phyloP scores from a whole-genome alignment of 768 basidiomycete genomes.

The Tricholoma furcatifolium region DNA sequence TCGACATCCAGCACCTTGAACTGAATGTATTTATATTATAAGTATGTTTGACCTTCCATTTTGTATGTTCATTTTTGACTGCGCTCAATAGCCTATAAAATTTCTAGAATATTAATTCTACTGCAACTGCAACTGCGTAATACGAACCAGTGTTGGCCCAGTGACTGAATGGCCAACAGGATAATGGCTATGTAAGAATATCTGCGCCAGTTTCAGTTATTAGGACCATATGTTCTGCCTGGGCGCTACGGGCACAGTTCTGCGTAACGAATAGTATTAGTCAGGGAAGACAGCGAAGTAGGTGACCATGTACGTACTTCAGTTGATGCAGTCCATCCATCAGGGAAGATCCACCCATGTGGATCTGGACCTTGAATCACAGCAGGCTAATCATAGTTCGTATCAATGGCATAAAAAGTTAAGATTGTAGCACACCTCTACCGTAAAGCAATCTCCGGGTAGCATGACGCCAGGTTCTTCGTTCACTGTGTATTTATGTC shows the following conservation, averaged over 20 bases:
- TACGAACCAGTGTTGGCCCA: too few relatives aligned
- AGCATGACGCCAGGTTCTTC: constrained; percentile 80
- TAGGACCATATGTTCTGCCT: constrained; percentile 86
- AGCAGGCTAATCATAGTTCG: constrained; percentile 48
- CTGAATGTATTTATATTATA: too few relatives aligned
- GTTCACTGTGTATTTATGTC: constrained; percentile 52
- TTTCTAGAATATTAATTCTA: too few relatives aligned
- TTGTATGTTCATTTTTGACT: too few relatives aligned
- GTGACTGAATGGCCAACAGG: too few relatives aligned
- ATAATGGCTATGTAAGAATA: constrained; percentile 66
- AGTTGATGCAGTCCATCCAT: constrained; percentile 93
- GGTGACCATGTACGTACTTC: constrained; percentile 46
- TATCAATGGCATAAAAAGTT: not conserved
- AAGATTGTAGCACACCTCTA: constrained; percentile 56
- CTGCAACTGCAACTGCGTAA: too few relatives aligned
- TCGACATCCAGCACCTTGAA: too few relatives aligned
- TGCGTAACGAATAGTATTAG: constrained; percentile 23
- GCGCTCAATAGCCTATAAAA: too few relatives aligned
- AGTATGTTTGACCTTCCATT: too few relatives aligned
- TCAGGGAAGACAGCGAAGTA: not conserved
- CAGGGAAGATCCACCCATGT: constrained; percentile 76
- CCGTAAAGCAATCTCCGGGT: constrained; percentile 90
- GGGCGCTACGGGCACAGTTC: constrained; percentile 82
- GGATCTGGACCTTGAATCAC: constrained; percentile 76
- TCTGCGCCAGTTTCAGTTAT: constrained; percentile 80